These are phyloP conservation scores for Clavariopsis aquatica DNA, from an alignment of 495 filamentous ascomycete genomes.

Conservation along the genomic window DNA sequence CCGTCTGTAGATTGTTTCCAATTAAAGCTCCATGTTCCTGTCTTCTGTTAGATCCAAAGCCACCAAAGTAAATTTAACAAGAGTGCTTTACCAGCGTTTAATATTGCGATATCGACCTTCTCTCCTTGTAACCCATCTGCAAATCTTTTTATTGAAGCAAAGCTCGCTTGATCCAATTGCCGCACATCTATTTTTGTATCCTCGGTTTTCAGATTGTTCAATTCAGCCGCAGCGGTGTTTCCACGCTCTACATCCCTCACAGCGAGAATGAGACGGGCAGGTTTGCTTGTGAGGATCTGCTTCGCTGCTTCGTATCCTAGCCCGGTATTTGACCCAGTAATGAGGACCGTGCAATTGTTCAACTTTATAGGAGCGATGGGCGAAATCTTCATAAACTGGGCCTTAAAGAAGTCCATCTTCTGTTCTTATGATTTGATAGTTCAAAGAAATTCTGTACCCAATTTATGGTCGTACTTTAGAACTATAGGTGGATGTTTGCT, in stretches of 20 bases:
- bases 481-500: neutral
- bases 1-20: conserved; percentile 1
- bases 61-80: neutral
- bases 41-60: neutral
- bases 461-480: neutral
- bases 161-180: conserved; percentile 8
- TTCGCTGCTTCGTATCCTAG: conserved; percentile 7
- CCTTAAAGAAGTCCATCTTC: conserved; percentile 13
- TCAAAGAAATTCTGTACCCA: neutral
- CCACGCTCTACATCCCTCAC: conserved; percentile 13
- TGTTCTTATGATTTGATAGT: neutral
- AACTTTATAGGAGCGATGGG: conserved; percentile 3
- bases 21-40: conserved; percentile 15
- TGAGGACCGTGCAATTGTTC: conserved; percentile 10
- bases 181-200: conserved; percentile 7
- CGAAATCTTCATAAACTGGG: conserved; percentile 12
- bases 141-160: neutral
- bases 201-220: neutral
- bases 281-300: conserved; percentile 9
- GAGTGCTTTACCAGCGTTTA: conserved; percentile 9
- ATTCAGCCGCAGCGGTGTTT: neutral
- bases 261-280: conserved; percentile 10
- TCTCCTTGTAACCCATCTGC: conserved; percentile 6
- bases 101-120: conserved; percentile 14
- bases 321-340: conserved; percentile 14